These are phyloP conservation scores for Citrus sinensis DNA, from an alignment of 345 rosid species.

Conservation along the genomic window DVS_A1.0 CM039163.1:41918001-41918500, in stretches of 20 bases:
- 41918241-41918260: conserved; percentile 37
- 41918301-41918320: conserved; percentile 92
- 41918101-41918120: conserved; percentile 38
- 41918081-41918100: conserved; percentile 41
- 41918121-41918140: conserved; percentile 19
- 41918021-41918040: neutral
- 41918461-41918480: conserved; percentile 27
- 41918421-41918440: conserved; percentile 42
- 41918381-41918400: conserved; percentile 42
- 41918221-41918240: conserved; percentile 37
- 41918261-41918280: conserved; percentile 27
- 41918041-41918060: conserved; percentile 55
- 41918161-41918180: conserved; percentile 67
- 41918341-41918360: conserved; percentile 80
- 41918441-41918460: conserved; percentile 23
- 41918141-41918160: conserved; percentile 30
- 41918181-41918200: conserved; percentile 20
- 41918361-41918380: conserved; percentile 43
- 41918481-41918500: conserved; percentile 35
- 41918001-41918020: neutral
- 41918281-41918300: conserved; percentile 45
- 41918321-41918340: conserved; percentile 96
- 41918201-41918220: conserved; percentile 29
- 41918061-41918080: conserved; percentile 51
- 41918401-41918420: conserved; percentile 54